Percentiles rank a stretch among this genome's conserved stretches.
Conservation (phyloP, 75 land plant genomes). For the Larix kaempferi region DNA sequence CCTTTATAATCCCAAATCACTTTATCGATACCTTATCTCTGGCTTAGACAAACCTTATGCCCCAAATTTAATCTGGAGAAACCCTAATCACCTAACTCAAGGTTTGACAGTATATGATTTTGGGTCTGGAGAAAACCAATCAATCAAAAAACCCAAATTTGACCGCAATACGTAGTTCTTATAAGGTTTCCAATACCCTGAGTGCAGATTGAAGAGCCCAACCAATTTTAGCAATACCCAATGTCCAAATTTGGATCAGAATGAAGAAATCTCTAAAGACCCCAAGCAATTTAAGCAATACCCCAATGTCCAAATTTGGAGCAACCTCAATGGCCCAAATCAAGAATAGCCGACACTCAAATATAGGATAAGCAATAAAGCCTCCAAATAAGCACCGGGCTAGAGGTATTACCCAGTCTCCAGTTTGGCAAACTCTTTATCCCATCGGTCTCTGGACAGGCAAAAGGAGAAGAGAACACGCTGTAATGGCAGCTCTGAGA, state of each 20-base stretch:
- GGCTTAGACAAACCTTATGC: too few species aligned
- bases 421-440: constrained; percentile 52
- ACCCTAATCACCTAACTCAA: too few species aligned
- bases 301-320: not conserved
- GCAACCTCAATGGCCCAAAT: not conserved
- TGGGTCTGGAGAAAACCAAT: not conserved
- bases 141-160: not conserved
- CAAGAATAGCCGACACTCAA: not conserved
- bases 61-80: too few species aligned
- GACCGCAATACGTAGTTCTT: not conserved
- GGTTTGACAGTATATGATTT: not conserved
- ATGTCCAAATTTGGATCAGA: not conserved
- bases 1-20: not conserved
- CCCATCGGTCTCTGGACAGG: constrained; percentile 62
- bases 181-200: not conserved
- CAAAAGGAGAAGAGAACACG: constrained; percentile 13
- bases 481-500: constrained; percentile 1
- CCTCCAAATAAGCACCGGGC: not conserved
- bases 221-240: not conserved
- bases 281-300: not conserved
- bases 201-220: not conserved
- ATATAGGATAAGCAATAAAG: not conserved
- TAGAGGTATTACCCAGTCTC: constrained; percentile 32
- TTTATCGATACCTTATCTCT: not conserved
- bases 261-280: not conserved